Conservation (phyloP, 169 alveolate species). For the Plasmodium vivax region DNA sequence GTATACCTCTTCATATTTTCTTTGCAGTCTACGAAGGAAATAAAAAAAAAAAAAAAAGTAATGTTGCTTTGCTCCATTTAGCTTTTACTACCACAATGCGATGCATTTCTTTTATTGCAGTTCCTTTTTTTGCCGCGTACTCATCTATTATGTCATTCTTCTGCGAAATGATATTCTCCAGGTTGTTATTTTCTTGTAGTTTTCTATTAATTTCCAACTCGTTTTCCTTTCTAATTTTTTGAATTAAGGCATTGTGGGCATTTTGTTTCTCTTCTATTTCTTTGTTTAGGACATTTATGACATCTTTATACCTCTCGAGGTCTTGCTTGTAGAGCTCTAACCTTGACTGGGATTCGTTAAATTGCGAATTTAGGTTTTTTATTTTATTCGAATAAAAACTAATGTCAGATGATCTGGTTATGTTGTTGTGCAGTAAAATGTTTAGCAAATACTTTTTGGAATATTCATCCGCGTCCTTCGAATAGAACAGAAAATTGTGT, state of each 20-base stretch:
- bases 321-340: constrained; percentile 75
- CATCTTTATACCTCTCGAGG: constrained; percentile 75
- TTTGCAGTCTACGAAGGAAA: constrained; percentile 56
- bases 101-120: constrained; percentile 10
- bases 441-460: constrained; percentile 72
- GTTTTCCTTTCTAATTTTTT: constrained; percentile 73
- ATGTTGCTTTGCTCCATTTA: not conserved
- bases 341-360: constrained; percentile 75
- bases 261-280: constrained; percentile 73
- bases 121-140: constrained; percentile 34
- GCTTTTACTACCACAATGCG: not conserved
- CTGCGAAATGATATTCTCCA: constrained; percentile 75
- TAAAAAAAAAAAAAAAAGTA: constrained; percentile 20
- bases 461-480: constrained; percentile 77
- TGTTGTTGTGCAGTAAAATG: constrained; percentile 73
- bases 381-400: constrained; percentile 75
- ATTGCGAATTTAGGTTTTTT: constrained; percentile 70
- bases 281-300: constrained; percentile 73
- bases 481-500: constrained; percentile 73
- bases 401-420: constrained; percentile 75
- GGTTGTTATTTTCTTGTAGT: constrained; percentile 69
- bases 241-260: constrained; percentile 69
- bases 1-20: constrained; percentile 75
- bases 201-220: constrained; percentile 72
- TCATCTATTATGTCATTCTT: constrained; percentile 76